A percentile compares a stretch with the other conserved stretches of the same genome.
These are phyloP conservation scores for Irpex sp. DNA, from an alignment of 1,284 basidiomycete genomes.

Conservation along the genomic window DNA sequence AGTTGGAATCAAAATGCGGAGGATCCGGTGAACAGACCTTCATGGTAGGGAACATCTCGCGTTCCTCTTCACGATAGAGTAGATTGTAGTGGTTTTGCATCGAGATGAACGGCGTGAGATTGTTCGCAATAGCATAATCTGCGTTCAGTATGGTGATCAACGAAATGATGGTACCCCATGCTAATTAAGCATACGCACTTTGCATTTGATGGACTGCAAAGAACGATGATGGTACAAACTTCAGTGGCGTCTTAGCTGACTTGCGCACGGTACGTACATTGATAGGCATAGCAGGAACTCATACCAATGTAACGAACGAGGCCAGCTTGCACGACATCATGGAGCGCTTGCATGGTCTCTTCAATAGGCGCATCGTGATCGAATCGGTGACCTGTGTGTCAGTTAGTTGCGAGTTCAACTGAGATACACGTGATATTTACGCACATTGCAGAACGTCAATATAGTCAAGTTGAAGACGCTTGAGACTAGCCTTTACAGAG, in stretches of 20 bases:
- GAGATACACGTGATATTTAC: not conserved
- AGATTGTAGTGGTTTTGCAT: constrained; percentile 67
- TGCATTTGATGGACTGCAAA: constrained; percentile 34
- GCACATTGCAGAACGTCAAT: constrained; percentile 28
- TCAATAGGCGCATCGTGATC: constrained; percentile 27
- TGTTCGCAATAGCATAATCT: constrained; percentile 30
- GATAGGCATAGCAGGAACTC: constrained; percentile 36
- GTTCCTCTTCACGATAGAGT: constrained; percentile 61
- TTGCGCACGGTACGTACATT: constrained; percentile 23
- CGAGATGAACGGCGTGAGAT: constrained; percentile 61
- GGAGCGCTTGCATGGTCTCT: constrained; percentile 23
- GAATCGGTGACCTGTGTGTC: constrained; percentile 23
- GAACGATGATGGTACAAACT: not conserved
- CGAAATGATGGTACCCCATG: no score
- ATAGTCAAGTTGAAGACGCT: constrained; percentile 27
- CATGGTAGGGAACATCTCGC: constrained; percentile 63
- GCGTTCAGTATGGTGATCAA: no score
- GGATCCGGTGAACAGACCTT: constrained; percentile 26
- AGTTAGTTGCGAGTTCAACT: not conserved
- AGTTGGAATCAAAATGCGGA: not conserved
- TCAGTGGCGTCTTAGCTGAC: no score
- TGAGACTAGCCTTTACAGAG: constrained; percentile 37
- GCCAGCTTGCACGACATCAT: constrained; percentile 22
- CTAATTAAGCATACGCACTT: constrained; percentile 19
- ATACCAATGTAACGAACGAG: constrained; percentile 36